Conservation (phyloP, 1,284 basidiomycete genomes). For the Ceratobasidium sp. region DNA sequence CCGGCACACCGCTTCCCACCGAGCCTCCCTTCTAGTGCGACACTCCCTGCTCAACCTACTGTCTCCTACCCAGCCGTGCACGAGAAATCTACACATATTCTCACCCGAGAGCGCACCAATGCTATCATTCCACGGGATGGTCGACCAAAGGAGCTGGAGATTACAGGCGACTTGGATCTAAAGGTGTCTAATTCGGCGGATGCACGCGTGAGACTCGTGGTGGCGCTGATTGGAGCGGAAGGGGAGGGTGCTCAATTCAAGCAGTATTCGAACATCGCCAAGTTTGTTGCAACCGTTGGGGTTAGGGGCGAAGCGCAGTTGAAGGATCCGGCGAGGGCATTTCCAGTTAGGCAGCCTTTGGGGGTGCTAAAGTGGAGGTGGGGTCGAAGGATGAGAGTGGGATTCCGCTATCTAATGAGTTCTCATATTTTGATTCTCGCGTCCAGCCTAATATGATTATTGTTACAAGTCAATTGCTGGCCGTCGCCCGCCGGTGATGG, state of each 20-base stretch:
- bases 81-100: conserved; percentile 73
- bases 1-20: conserved; percentile 63
- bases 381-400: conserved; percentile 91
- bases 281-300: conserved; percentile 70
- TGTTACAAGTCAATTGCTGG: conserved; percentile 89
- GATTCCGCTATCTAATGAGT: conserved; percentile 90
- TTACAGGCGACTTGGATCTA: conserved; percentile 95
- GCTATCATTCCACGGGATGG: conserved; percentile 90
- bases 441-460: background rate
- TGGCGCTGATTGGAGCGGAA: conserved; percentile 73
- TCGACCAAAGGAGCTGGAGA: conserved; percentile 88
- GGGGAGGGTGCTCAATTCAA: conserved; percentile 87
- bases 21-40: conserved; percentile 55
- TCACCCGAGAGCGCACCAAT: conserved; percentile 87
- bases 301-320: conserved; percentile 80
- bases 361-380: conserved; percentile 96
- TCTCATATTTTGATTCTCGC: background rate
- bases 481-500: conserved; percentile 92
- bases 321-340: conserved; percentile 85
- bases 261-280: conserved; percentile 95
- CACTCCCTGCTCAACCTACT: conserved; percentile 76
- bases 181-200: conserved; percentile 79
- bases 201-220: conserved; percentile 82
- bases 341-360: conserved; percentile 81
- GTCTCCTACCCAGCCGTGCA: conserved; percentile 62